These are phyloP conservation scores for Boechera retrofracta DNA, from an alignment of 345 rosid species.

Conservation along the genomic window DNA sequence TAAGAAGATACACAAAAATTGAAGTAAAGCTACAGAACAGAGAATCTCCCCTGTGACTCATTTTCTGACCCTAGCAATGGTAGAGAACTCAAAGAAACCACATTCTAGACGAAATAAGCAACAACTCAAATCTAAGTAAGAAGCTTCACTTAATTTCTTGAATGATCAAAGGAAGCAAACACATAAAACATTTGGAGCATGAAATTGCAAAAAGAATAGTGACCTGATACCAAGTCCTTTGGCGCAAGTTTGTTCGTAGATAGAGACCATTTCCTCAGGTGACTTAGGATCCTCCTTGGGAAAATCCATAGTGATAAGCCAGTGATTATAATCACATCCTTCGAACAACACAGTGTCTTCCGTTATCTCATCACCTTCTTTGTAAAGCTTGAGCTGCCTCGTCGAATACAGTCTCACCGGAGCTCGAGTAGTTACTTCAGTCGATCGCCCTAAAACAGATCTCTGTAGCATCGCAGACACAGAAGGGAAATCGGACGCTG, in stretches of 20 bases:
- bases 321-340: constrained; percentile 91
- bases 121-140: background rate
- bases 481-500: background rate
- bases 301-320: constrained; percentile 90
- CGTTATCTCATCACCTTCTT: constrained; percentile 76
- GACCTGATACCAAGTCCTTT: constrained; percentile 88
- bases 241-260: constrained; percentile 82
- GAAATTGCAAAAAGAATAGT: background rate
- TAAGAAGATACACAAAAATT: background rate
- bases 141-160: background rate
- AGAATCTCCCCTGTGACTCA: background rate
- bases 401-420: constrained; percentile 42
- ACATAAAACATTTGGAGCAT: background rate
- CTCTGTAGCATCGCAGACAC: constrained; percentile 1
- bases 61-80: background rate
- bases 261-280: constrained; percentile 78
- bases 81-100: background rate
- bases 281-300: constrained; percentile 61
- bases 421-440: constrained; percentile 34
- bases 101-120: too few relatives aligned
- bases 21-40: constrained; percentile 11
- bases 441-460: constrained; percentile 42
- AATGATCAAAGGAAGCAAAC: background rate
- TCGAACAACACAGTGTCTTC: constrained; percentile 75
- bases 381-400: constrained; percentile 50